Evolutionary conservation across 495 filamentous ascomycete genomes (phyloP).

Genomic region (Alectoria sarmentosa): DNA sequence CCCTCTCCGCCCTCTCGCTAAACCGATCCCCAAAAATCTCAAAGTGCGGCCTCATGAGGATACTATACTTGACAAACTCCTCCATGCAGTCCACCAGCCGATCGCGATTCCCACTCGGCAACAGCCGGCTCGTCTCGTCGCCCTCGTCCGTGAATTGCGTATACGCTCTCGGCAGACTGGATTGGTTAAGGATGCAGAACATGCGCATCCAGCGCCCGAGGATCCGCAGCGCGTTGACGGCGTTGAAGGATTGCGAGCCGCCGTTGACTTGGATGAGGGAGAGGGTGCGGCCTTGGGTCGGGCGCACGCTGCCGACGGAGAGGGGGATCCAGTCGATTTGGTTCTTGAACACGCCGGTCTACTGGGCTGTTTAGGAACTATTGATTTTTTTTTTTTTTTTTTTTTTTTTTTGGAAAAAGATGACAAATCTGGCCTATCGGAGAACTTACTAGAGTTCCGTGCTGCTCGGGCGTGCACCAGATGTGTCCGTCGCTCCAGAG

Average conservation of each 20-base stretch:
- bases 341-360: constrained; percentile 68
- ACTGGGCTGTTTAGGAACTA: background rate
- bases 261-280: constrained; percentile 52
- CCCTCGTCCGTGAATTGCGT: constrained; percentile 54
- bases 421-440: too few relatives aligned
- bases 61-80: constrained; percentile 59
- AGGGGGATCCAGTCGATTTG: constrained; percentile 30
- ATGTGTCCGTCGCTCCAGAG: constrained; percentile 64
- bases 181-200: constrained; percentile 68
- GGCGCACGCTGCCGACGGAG: constrained; percentile 32
- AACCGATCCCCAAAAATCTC: too few relatives aligned
- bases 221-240: constrained; percentile 63
- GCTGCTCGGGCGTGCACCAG: constrained; percentile 62
- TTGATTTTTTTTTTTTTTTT: too few relatives aligned
- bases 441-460: constrained; percentile 46
- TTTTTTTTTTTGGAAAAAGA: too few relatives aligned
- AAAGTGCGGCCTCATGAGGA: constrained; percentile 6
- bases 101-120: constrained; percentile 56
- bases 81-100: constrained; percentile 70
- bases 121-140: constrained; percentile 40
- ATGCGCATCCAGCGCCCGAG: constrained; percentile 74
- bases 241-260: constrained; percentile 66
- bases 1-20: too few relatives aligned
- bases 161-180: constrained; percentile 56
- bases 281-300: constrained; percentile 50